Evolutionary conservation across 2,329 filamentous ascomycete genomes (phyloP).

Genomic region (Diaporthe sp.): DNA sequence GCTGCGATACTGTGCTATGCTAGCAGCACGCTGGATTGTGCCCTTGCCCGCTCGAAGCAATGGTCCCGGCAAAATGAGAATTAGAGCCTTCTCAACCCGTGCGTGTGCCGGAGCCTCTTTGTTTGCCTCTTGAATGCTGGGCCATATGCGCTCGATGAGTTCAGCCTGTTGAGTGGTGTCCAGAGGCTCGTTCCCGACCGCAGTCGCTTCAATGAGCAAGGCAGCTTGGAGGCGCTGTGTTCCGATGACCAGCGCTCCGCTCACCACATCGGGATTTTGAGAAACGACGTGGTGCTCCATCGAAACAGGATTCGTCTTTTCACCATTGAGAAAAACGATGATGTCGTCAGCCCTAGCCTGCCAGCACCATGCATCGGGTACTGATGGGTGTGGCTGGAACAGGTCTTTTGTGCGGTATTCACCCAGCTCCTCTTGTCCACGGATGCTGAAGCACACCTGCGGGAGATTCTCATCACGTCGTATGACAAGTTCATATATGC

Average conservation of each 20-base stretch:
- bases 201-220: slow-evolving; percentile 55
- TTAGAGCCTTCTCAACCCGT: slow-evolving; percentile 54
- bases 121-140: slow-evolving; percentile 28
- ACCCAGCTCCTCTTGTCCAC: slow-evolving; percentile 4
- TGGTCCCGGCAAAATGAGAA: slow-evolving; percentile 54
- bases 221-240: slow-evolving; percentile 29
- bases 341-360: slow-evolving; percentile 48
- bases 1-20: slow-evolving; percentile 37
- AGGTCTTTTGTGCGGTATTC: slow-evolving; percentile 58
- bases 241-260: slow-evolving; percentile 22
- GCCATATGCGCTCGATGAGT: slow-evolving; percentile 36
- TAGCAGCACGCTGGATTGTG: slow-evolving; percentile 28
- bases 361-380: slow-evolving; percentile 55
- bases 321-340: slow-evolving; percentile 50
- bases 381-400: slow-evolving; percentile 57
- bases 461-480: not conserved
- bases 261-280: slow-evolving; percentile 32
- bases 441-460: slow-evolving; percentile 31
- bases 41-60: slow-evolving; percentile 60
- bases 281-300: slow-evolving; percentile 45
- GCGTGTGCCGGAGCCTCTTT: slow-evolving; percentile 28
- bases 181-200: slow-evolving; percentile 42
- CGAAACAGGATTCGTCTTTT: slow-evolving; percentile 48
- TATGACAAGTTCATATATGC: slow-evolving; percentile 29
- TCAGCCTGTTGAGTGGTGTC: slow-evolving; percentile 45